Evolutionary conservation across 441 rosid genomes (phyloP).

Genomic region (Geranium incanum): DNA sequence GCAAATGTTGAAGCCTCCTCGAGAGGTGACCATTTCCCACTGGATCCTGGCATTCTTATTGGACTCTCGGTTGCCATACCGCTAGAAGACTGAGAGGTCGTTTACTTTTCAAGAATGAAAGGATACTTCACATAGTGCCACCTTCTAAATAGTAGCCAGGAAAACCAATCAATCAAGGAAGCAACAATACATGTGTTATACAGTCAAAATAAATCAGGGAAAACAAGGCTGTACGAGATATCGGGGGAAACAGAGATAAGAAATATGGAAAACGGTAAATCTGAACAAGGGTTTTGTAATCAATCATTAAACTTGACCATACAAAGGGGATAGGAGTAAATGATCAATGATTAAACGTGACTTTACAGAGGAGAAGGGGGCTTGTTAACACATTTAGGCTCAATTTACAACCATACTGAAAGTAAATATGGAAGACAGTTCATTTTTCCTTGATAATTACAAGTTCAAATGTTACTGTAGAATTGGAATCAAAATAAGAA

Average conservation of each 20-base stretch:
- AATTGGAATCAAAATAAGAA: neutral
- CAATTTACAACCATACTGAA: neutral
- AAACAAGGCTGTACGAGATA: neutral
- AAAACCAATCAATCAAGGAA: neutral
- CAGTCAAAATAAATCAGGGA: neutral
- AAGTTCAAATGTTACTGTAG: neutral
- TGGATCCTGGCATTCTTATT: slow-evolving; percentile 34
- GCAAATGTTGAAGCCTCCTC: slow-evolving; percentile 25
- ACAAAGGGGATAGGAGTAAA: neutral
- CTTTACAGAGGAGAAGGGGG: neutral
- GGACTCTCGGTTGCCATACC: slow-evolving; percentile 58
- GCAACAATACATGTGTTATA: neutral
- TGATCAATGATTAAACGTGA: neutral
- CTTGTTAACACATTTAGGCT: neutral
- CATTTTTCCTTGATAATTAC: neutral
- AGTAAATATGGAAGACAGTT: neutral
- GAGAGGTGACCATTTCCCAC: slow-evolving; percentile 34
- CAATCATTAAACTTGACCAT: neutral
- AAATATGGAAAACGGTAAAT: neutral
- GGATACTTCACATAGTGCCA: slow-evolving; percentile 15
- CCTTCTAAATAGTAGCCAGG: neutral
- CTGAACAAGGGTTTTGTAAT: neutral
- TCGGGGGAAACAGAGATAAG: neutral
- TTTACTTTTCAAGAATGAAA: slow-evolving; percentile 1
- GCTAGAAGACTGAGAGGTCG: slow-evolving; percentile 11